Evolutionary conservation across 176 grass and related monocot genomes (phyloP).

Genomic region (Cenchrus americanus): DNA sequence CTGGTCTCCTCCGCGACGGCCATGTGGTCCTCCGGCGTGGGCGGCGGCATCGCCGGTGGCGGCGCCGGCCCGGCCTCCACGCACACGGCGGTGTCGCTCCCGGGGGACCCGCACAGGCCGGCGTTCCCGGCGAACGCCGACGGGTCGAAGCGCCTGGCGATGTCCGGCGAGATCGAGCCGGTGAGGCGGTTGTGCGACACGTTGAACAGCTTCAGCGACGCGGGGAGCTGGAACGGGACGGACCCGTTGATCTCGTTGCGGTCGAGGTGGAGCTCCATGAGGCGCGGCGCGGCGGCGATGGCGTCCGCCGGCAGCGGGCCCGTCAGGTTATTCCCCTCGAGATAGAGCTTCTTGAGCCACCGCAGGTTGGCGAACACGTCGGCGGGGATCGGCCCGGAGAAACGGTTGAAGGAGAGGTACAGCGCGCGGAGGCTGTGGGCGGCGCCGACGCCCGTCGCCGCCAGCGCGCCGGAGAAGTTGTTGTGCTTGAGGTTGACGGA

Average conservation of each 20-base stretch:
- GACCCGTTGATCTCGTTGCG: slow-evolving; percentile 61
- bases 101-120: slow-evolving; percentile 48
- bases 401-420: slow-evolving; percentile 66
- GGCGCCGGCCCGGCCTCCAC: neutral
- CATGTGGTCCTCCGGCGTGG: neutral
- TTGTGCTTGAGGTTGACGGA: slow-evolving; percentile 67
- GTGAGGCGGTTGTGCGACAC: slow-evolving; percentile 70
- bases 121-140: slow-evolving; percentile 68
- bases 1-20: slow-evolving; percentile 47
- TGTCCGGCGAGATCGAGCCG: slow-evolving; percentile 42
- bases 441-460: slow-evolving; percentile 39
- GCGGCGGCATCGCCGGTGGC: neutral
- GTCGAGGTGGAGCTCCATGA: slow-evolving; percentile 75
- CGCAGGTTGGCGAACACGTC: slow-evolving; percentile 51
- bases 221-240: slow-evolving; percentile 46
- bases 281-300: slow-evolving; percentile 43
- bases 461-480: slow-evolving; percentile 53
- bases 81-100: slow-evolving; percentile 30
- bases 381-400: slow-evolving; percentile 58
- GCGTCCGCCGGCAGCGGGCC: slow-evolving; percentile 56
- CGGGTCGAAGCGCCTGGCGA: slow-evolving; percentile 44
- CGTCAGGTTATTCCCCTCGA: slow-evolving; percentile 62
- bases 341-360: slow-evolving; percentile 90
- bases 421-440: slow-evolving; percentile 55
- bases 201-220: slow-evolving; percentile 62